Evolutionary conservation across 805 yeast species (phyloP), one percentile per base, ranked within the genome.

Genomic region (Kregervanrija delftensis): DNA sequence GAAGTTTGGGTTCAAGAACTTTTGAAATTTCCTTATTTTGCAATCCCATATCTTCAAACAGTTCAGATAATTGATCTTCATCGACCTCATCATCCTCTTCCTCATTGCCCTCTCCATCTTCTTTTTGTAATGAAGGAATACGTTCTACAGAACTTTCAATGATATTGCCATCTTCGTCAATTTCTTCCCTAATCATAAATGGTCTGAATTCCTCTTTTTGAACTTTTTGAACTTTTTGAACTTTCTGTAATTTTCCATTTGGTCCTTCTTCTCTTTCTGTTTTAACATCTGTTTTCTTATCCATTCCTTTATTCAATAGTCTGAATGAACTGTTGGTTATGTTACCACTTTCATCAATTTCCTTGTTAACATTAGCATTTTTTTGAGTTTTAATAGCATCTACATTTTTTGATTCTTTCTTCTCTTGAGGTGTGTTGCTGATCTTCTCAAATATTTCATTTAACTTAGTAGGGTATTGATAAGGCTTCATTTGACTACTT

Each of bases 111-210:
- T 47, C 40, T 11, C 28, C 42, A 33, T 37, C 40, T n/a, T 38
- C 39, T 28, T 37, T 41, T 22, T 38, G 52, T 57, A 58, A 50
- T 22, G 55, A 50, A 8, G 60, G 56, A 28, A 64, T 54, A 17
- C 69, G 65, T 1, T 72, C 71, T 33, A 45, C 37, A 58, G 65
- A 8, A 68, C 71, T n/a, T 35, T 55, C 59, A 3, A 84, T 58
- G 1, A 85, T 69, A 50, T 85, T 81, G 0, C 85, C 96, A 22
- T 83, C 80, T 2, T 85, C 95, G 61, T 89, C 95, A 16, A 89
- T 59, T 42, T 79, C 83, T 56, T 89, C 96, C 44, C 78, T 69
- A 16, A 88, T 87, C 47, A 86, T 91, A 74, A 85, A 77, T n/a
- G 47, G 56, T 43, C 31, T 50, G 47, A 40, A 73, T 45, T 40